Evolutionary conservation across 176 grass and related monocot genomes (phyloP).

Genomic region (Hordeum marinum): DNA sequence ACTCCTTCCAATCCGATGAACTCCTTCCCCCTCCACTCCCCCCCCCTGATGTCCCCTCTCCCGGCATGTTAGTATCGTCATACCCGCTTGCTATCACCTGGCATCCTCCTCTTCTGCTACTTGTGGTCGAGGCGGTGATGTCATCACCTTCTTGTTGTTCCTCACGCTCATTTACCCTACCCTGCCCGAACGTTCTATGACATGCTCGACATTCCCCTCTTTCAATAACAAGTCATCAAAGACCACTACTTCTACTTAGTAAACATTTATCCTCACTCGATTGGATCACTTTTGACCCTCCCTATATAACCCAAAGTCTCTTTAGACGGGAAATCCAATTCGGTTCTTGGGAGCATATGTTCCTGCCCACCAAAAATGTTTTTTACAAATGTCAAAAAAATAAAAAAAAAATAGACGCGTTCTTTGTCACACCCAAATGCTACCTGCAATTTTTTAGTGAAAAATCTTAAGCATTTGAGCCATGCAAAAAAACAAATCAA

Average conservation of each 20-base stretch:
- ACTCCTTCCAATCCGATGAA: neutral
- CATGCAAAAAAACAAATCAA: too few species aligned
- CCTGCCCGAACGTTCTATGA: neutral
- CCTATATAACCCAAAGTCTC: neutral
- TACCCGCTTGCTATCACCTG: neutral
- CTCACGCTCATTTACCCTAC: neutral
- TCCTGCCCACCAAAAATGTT: too few species aligned
- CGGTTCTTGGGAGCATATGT: too few species aligned
- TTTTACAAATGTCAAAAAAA: too few species aligned
- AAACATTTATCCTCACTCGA: neutral
- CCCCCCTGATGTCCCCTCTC: too few species aligned
- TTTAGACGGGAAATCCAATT: neutral
- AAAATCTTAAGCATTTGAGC: too few species aligned
- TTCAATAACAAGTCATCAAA: neutral
- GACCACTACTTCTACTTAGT: neutral
- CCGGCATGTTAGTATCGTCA: neutral
- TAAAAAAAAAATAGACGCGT: too few species aligned
- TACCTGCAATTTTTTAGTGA: too few species aligned
- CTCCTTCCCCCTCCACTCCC: neutral
- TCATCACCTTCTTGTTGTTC: neutral
- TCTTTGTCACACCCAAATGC: too few species aligned
- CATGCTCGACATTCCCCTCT: neutral
- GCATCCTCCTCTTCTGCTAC: neutral
- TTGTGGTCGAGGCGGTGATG: too few species aligned
- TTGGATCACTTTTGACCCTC: neutral